phyloP scores from a whole-genome alignment of 176 grass and related monocot species.

The Leersia perrieri region DNA sequence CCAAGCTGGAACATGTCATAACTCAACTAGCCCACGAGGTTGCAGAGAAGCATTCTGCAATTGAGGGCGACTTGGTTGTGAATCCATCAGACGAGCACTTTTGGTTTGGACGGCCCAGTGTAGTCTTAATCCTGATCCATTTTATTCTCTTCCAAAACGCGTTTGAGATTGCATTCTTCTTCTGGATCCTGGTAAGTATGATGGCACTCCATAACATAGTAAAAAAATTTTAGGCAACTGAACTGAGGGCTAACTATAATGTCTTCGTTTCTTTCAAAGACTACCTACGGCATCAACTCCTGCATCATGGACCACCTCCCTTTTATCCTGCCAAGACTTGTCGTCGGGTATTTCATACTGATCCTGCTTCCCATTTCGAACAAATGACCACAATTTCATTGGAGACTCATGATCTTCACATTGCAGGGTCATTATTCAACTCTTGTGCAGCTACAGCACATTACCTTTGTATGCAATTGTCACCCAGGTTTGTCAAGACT shows the following conservation, averaged over 20 bases:
- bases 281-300: constrained; percentile 75
- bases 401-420: background rate
- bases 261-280: constrained; percentile 39
- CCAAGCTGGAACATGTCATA: constrained; percentile 92
- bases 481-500: constrained; percentile 50
- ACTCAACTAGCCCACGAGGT: constrained; percentile 74
- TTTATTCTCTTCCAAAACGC: constrained; percentile 97
- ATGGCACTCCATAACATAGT: background rate
- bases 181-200: constrained; percentile 85
- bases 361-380: background rate
- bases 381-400: background rate
- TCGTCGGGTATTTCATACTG: constrained; percentile 52
- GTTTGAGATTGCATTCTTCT: constrained; percentile 92
- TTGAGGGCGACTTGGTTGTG: constrained; percentile 73
- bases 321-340: constrained; percentile 75
- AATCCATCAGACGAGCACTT: constrained; percentile 88
- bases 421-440: constrained; percentile 63
- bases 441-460: constrained; percentile 91
- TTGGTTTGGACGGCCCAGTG: constrained; percentile 61
- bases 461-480: constrained; percentile 89
- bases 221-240: background rate
- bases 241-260: background rate
- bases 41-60: constrained; percentile 75
- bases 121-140: constrained; percentile 82
- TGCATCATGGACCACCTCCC: constrained; percentile 82